Evolutionary conservation across 108 stramenopile genomes (phyloP).

Genomic region (Nitzschia sp.): DNA sequence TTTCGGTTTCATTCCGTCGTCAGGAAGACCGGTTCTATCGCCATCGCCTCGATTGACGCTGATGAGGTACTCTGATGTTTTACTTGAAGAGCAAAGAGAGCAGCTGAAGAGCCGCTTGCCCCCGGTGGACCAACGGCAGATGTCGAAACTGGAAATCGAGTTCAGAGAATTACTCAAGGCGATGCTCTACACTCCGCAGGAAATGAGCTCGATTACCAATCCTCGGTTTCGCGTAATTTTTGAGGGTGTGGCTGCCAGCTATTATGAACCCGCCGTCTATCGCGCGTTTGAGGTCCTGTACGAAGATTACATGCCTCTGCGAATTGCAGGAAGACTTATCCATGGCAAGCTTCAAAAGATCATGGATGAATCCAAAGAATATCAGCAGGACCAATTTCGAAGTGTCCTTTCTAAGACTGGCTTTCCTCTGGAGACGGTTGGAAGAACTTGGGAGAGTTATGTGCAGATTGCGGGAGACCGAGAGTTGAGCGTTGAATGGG

Average conservation of each 20-base stretch:
- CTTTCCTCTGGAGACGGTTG: conserved; percentile 17
- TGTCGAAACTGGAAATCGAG: conserved; percentile 46
- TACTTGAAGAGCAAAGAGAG: conserved; percentile 16
- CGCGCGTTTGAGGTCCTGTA: conserved; percentile 79
- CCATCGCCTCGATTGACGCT: background rate
- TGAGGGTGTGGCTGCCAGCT: conserved; percentile 66
- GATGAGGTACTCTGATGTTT: background rate
- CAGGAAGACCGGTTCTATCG: background rate
- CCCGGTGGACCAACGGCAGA: background rate
- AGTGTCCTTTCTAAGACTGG: conserved; percentile 21
- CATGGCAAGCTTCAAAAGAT: conserved; percentile 44
- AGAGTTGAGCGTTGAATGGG: background rate
- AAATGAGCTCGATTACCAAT: conserved; percentile 35
- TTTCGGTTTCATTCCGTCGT: background rate
- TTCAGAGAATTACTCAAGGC: conserved; percentile 48
- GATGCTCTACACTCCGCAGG: conserved; percentile 26
- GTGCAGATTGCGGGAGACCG: conserved; percentile 1
- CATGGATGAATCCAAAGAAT: conserved; percentile 43
- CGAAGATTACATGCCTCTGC: conserved; percentile 73
- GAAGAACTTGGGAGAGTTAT: conserved; percentile 18
- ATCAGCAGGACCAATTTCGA: conserved; percentile 34
- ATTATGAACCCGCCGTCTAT: conserved; percentile 62
- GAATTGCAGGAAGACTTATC: conserved; percentile 74
- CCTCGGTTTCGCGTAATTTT: conserved; percentile 53
- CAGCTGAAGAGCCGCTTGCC: conserved; percentile 20